phyloP scores from a whole-genome alignment of 805 yeast genomes.

The Kuraishia floccosa region DNA sequence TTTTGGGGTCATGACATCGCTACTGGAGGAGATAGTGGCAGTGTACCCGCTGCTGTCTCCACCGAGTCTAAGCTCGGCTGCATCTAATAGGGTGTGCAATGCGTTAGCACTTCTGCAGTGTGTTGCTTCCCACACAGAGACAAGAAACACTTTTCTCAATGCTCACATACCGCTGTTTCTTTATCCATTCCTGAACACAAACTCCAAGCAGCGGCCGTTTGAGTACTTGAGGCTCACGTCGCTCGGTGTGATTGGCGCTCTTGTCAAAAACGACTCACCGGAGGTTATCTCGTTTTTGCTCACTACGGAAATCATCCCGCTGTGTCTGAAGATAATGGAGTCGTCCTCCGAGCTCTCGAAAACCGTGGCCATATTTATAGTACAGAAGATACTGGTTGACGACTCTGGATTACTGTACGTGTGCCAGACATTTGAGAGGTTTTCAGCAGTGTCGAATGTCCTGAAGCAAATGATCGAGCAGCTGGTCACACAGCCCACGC shows the following conservation, averaged over 20 bases:
- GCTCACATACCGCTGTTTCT: constrained; percentile 89
- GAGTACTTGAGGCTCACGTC: constrained; percentile 90
- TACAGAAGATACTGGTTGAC: constrained; percentile 85
- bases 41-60: constrained; percentile 88
- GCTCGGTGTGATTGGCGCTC: constrained; percentile 92
- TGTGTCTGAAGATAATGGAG: constrained; percentile 92
- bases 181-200: constrained; percentile 89
- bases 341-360: constrained; percentile 87
- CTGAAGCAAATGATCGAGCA: constrained; percentile 81
- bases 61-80: constrained; percentile 73
- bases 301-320: constrained; percentile 94
- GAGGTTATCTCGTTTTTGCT: constrained; percentile 86
- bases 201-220: constrained; percentile 84
- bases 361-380: constrained; percentile 93
- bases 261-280: constrained; percentile 91
- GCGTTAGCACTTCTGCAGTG: constrained; percentile 92
- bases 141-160: constrained; percentile 71
- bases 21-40: constrained; percentile 78
- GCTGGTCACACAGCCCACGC: constrained; percentile 63
- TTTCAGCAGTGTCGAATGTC: constrained; percentile 87
- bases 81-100: constrained; percentile 89
- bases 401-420: constrained; percentile 86
- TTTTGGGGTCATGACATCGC: constrained; percentile 90
- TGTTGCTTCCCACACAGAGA: constrained; percentile 91
- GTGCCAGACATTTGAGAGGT: constrained; percentile 91